A percentile compares a stretch with the other conserved stretches of the same genome.
These are phyloP conservation scores for Chlorella sorokiniana DNA, from an alignment of 139 green algal species.

Conservation along the genomic window DNA sequence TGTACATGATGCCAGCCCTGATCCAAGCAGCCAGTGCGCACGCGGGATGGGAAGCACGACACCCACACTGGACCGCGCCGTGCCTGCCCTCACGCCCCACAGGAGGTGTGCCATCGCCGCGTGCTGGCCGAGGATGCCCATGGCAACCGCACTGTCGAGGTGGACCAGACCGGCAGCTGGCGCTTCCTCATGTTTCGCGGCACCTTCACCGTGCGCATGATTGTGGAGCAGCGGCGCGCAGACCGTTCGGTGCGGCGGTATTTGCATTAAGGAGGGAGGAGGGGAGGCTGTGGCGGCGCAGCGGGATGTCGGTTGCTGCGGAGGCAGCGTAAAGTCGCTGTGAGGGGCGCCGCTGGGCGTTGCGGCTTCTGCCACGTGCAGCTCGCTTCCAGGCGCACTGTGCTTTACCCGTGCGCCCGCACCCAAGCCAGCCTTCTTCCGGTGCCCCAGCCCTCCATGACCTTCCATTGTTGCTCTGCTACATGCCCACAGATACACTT, in stretches of 20 bases:
- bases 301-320: too few relatives aligned
- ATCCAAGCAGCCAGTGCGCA: too few relatives aligned
- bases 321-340: too few relatives aligned
- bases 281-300: neutral
- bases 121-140: constrained; percentile 56
- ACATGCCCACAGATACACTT: constrained; percentile 52
- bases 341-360: too few relatives aligned
- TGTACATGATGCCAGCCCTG: too few relatives aligned
- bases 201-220: constrained; percentile 35
- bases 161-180: constrained; percentile 62
- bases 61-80: neutral
- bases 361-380: too few relatives aligned
- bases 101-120: constrained; percentile 50
- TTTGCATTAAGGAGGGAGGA: neutral
- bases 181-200: constrained; percentile 52
- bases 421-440: neutral
- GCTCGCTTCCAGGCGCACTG: too few relatives aligned
- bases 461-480: neutral
- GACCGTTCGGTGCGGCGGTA: neutral
- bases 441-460: neutral
- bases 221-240: constrained; percentile 46
- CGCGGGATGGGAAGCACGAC: neutral
- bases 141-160: constrained; percentile 50
- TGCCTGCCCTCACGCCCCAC: neutral
- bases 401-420: neutral